Evolutionary conservation across 2,329 filamentous ascomycete species (phyloP).

Genomic region (Davidsoniella eucalypti): DNA sequence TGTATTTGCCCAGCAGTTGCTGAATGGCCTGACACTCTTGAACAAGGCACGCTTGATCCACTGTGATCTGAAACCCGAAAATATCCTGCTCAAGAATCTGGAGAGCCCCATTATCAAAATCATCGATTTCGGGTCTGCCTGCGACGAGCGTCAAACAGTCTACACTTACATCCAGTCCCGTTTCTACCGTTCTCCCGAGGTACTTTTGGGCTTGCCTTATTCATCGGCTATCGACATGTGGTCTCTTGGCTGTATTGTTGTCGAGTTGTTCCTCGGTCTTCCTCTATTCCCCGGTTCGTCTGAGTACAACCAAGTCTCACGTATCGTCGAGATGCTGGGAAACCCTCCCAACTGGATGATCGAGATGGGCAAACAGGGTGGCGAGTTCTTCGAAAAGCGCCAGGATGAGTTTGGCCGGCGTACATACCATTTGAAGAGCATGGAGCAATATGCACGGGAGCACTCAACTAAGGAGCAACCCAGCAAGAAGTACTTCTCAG

Average conservation of each 20-base stretch:
- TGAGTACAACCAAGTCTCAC: constrained; percentile 94
- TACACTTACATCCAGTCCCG: constrained; percentile 98
- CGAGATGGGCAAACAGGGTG: constrained; percentile 94
- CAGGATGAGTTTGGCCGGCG: constrained; percentile 84
- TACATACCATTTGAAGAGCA: constrained; percentile 82
- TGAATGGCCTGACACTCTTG: constrained; percentile 79
- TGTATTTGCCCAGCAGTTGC: constrained; percentile 90
- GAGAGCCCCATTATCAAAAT: constrained; percentile 99
- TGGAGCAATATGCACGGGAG: constrained; percentile 95
- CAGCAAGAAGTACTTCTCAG: constrained; percentile 98
- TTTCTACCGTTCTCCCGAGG: constrained; percentile 94
- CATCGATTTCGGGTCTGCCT: constrained; percentile 97
- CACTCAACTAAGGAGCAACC: constrained; percentile 95
- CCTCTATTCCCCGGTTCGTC: constrained; percentile 93
- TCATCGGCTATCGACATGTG: constrained; percentile 99
- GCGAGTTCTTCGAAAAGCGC: constrained; percentile 83
- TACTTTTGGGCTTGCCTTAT: constrained; percentile 86
- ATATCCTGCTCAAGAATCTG: constrained; percentile 92
- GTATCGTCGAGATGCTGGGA: constrained; percentile 96
- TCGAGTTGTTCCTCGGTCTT: constrained; percentile 81
- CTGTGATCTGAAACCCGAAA: constrained; percentile 95
- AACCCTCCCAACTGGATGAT: constrained; percentile 98
- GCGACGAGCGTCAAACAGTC: constrained; percentile 93
- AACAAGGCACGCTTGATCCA: constrained; percentile 96
- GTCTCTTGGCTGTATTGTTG: constrained; percentile 95